Base-by-base conservation (phyloP, 1,139 yeast genomes). In the Scheffersomyces cryptocercus region DNA sequence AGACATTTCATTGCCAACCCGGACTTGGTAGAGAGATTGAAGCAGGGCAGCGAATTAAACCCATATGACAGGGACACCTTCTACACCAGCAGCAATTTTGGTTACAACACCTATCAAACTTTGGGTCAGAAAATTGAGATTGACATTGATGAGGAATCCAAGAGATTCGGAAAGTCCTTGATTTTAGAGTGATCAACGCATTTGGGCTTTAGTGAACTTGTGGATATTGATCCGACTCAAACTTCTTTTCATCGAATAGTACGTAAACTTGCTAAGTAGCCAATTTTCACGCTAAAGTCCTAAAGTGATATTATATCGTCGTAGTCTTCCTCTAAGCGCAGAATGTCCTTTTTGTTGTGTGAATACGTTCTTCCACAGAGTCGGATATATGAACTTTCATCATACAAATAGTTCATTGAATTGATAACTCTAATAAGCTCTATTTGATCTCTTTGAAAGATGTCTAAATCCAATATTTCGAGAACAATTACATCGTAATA, bases 391-490 rank as follows among this genome's bases (percentile, higher is more conserved):
- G 39, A 31, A 5, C 31, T 36, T 20, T 48, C 53, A 32, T 57
- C 59, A 49, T 68, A 68, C 1, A 69, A 46, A 40, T 56, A 61
- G 24, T 38, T 46, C 26, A 49, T 37, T 9, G 33, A 36, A 3
- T 40, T 42, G 29, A 64, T 66, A 13, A 58, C 45, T 7, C 45
- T 47, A 5, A 50, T 43, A 34, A 65, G 48, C 28, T 37, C 42
- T 28, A 59, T 48, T 39, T 65, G 69, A 44, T 68, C 74, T 35
- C 65, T 45, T 42, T 58, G 66, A 42, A 64, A 67, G 9, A 68
- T 48, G 2, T 57, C 61, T 38, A 70, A 58, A 7, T 58, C 62
- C 3, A 48, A 35, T 0, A 70, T 46, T 34, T 67, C 68, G 28
- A 70, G 39, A 7, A 63, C 53, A 1, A 58, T 54, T 3, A 61